A percentile compares a stretch with the other conserved stretches of the same genome.
Conservation (phyloP, 2,329 filamentous ascomycete genomes). For the Phyllosticta citribraziliensis region DNA sequence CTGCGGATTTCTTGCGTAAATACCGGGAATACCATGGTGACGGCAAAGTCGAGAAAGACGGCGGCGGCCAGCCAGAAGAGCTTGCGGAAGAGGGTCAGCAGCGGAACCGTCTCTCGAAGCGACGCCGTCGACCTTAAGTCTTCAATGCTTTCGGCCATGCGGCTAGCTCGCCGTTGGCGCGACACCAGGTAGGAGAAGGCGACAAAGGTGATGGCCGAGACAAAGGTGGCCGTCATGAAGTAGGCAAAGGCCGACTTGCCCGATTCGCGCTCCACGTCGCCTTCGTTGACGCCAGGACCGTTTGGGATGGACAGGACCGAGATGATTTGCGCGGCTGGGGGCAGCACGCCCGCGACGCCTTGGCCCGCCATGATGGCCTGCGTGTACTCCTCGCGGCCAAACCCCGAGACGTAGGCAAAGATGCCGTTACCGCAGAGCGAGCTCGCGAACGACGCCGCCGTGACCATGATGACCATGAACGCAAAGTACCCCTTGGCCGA, state of each 20-base stretch:
- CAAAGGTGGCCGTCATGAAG: slow-evolving; percentile 74
- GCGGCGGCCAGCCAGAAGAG: slow-evolving; percentile 68
- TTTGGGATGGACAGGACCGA: slow-evolving; percentile 61
- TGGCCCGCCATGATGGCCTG: slow-evolving; percentile 96
- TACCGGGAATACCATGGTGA: slow-evolving; percentile 93
- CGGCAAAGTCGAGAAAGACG: slow-evolving; percentile 68
- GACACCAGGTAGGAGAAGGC: slow-evolving; percentile 66
- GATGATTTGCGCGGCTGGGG: slow-evolving; percentile 75
- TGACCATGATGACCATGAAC: slow-evolving; percentile 76
- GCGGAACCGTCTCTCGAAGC: slow-evolving; percentile 44
- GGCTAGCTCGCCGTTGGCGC: slow-evolving; percentile 35
- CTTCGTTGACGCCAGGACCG: slow-evolving; percentile 20
- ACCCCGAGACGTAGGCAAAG: slow-evolving; percentile 82
- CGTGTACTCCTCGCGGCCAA: slow-evolving; percentile 78
- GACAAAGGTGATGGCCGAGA: slow-evolving; percentile 60
- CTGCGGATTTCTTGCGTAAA: slow-evolving; percentile 55
- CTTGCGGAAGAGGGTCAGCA: slow-evolving; percentile 62
- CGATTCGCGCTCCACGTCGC: slow-evolving; percentile 29
- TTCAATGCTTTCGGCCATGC: slow-evolving; percentile 6
- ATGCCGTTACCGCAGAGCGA: slow-evolving; percentile 88
- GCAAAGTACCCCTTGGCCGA: slow-evolving; percentile 60
- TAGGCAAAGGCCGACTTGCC: slow-evolving; percentile 76
- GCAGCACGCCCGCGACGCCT: slow-evolving; percentile 81
- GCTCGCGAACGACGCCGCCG: slow-evolving; percentile 66
- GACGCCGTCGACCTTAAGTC: slow-evolving; percentile 3